Evolutionary conservation across 164 flowering plant species (phyloP).

Genomic region (grape (Vitis vinifera)): ASM3070453v1 NC_081822.1:23638501-23639000

Average conservation of each 20-base stretch:
- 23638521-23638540: conserved; percentile 15
- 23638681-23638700: conserved; percentile 80
- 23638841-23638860: conserved; percentile 75
- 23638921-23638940: too few species aligned
- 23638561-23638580: too few species aligned
- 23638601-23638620: too few species aligned
- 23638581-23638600: too few species aligned
- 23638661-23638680: conserved; percentile 90
- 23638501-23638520: conserved; percentile 94
- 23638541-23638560: not conserved
- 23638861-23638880: conserved; percentile 96
- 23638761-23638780: not conserved
- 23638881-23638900: conserved; percentile 86
- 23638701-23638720: conserved; percentile 86
- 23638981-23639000: too few species aligned
- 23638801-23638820: conserved; percentile 46
- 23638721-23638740: conserved; percentile 74
- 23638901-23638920: conserved; percentile 29
- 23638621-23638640: conserved; percentile 54
- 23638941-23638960: too few species aligned
- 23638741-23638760: conserved; percentile 11
- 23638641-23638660: conserved; percentile 97
- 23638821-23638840: conserved; percentile 78
- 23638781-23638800: not conserved
- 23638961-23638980: too few species aligned